Base-by-base conservation (phyloP, 75 land plant species). In the Adiantum capillusveneris region DNA sequence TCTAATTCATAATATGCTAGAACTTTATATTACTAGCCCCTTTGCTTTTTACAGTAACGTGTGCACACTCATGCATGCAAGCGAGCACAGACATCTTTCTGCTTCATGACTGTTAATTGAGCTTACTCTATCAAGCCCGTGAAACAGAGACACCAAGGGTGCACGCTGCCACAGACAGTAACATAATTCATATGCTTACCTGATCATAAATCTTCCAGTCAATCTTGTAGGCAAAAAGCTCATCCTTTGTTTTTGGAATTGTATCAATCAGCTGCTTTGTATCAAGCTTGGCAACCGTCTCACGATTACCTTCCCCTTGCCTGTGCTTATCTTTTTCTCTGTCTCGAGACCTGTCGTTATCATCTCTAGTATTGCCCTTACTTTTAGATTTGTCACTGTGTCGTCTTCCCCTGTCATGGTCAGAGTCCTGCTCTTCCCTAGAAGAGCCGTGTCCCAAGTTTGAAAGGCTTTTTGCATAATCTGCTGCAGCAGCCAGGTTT, bases 231-330 rank as follows among this genome's bases (percentile, higher is more conserved):
- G 74, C 75, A 62, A 95, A 95, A 20, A 95, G 70, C 65, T 85
- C 99, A 44, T 95, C 97, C 59, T 87, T 95, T 0, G 99, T 95
- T 70, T 82, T 95, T 0, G 99, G 99, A 31, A 95, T 90, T 71
- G 83, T 87, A 53, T 95, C 99, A 56, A 95, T 95, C 69, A 95
- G 62, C 69, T 90, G 99, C 61, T 91, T 95, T 16, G 93, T 88
- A 86, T 87, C 92, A 63, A 90, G 62, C 63, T 82, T 83, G 29
- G 65, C 81, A 25, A 53, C 7, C 49, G 72, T 82, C 14, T 85
- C 81, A 11, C 59, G 27, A 11, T 69, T 78, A 31, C 68, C 63
- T 29, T 76, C 79, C 2, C 50, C 46, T 0, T 76, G 70, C 0
- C 63, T 18, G 7, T 63, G 52, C 24, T 63, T 57, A 46, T 70